A percentile compares a stretch with the other conserved stretches of the same genome.
phyloP scores from a whole-genome alignment of 2,329 filamentous ascomycete genomes.

The Beauveria scarabaeidicola region DNA sequence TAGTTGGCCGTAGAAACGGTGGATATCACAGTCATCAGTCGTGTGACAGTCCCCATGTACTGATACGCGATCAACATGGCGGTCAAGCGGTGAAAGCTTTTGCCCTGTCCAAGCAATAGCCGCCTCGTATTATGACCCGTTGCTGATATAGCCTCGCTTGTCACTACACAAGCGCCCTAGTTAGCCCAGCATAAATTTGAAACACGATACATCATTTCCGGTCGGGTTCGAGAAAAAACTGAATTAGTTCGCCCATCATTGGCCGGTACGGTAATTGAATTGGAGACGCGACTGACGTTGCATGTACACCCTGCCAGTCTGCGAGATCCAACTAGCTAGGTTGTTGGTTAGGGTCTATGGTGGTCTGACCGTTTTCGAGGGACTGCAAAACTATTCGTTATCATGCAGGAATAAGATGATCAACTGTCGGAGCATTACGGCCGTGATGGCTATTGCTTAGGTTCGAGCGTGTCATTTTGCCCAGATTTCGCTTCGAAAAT shows the following conservation, averaged over 20 bases:
- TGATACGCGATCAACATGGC: neutral
- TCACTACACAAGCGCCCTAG: too few species aligned
- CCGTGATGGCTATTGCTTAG: too few species aligned
- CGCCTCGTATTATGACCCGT: too few species aligned
- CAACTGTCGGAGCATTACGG: too few species aligned
- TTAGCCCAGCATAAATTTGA: too few species aligned
- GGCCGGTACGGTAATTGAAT: neutral
- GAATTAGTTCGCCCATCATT: neutral
- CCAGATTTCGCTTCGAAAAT: neutral
- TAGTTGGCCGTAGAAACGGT: too few species aligned
- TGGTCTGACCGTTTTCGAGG: neutral
- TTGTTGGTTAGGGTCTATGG: neutral
- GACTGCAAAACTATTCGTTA: neutral
- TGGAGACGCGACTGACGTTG: neutral
- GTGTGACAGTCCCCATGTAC: neutral
- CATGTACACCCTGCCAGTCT: neutral
- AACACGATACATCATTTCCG: neutral
- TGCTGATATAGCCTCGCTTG: too few species aligned
- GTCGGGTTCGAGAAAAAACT: neutral
- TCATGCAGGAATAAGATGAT: too few species aligned
- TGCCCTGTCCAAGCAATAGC: too few species aligned
- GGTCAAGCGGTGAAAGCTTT: neutral
- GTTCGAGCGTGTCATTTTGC: neutral
- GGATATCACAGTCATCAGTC: too few species aligned
- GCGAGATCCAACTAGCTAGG: neutral